Conservation (phyloP, 148 eudicot genomes). For the Fallopia convolvulus region DNA sequence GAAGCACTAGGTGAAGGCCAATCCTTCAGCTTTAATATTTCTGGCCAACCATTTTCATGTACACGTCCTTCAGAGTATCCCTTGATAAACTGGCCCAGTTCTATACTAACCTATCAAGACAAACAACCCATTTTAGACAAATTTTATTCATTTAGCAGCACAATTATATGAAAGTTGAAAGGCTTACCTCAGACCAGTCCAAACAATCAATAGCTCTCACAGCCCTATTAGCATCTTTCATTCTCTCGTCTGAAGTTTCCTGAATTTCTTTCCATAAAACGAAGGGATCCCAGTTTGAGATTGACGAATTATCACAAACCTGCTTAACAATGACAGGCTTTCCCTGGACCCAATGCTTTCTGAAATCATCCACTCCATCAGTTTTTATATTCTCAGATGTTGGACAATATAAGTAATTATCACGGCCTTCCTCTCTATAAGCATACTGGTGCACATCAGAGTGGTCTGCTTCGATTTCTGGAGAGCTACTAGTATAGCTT, state of each 20-base stretch:
- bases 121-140: background rate
- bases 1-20: slow-evolving; percentile 98
- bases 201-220: slow-evolving; percentile 86
- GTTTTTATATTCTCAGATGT: slow-evolving; percentile 49
- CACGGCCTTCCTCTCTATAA: slow-evolving; percentile 36
- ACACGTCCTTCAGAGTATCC: slow-evolving; percentile 86
- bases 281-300: slow-evolving; percentile 78
- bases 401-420: slow-evolving; percentile 66
- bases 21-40: slow-evolving; percentile 81
- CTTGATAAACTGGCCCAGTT: slow-evolving; percentile 70
- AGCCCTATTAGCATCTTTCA: slow-evolving; percentile 49
- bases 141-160: background rate
- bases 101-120: slow-evolving; percentile 56
- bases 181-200: slow-evolving; percentile 70
- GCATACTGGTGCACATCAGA: slow-evolving; percentile 43
- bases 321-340: slow-evolving; percentile 74
- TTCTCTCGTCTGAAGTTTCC: slow-evolving; percentile 62
- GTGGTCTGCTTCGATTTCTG: slow-evolving; percentile 18
- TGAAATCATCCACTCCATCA: slow-evolving; percentile 63
- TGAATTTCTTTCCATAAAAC: slow-evolving; percentile 72
- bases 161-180: background rate
- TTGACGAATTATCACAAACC: slow-evolving; percentile 52
- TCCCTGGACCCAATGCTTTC: slow-evolving; percentile 72
- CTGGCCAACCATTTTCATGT: slow-evolving; percentile 52
- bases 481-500: slow-evolving; percentile 20